Evolutionary conservation across 108 stramenopile species (phyloP).

Genomic region (Nitzschia inconspicua): DNA sequence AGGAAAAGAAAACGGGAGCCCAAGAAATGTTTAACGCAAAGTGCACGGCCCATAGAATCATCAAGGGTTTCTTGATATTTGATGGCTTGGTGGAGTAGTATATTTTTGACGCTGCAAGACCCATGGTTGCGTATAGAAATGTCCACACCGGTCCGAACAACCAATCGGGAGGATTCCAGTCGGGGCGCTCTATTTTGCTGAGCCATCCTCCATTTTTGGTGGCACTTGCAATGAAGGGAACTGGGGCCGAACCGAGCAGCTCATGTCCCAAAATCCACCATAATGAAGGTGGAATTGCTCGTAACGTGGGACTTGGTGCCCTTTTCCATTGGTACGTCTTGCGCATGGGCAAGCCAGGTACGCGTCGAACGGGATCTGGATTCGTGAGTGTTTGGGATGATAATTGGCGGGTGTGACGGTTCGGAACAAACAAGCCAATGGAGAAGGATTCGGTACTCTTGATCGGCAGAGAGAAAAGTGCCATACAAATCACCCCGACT

Average conservation of each 20-base stretch:
- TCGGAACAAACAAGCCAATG: too few species aligned
- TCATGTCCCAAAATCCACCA: conserved; percentile 38
- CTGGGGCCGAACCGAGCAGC: conserved; percentile 34
- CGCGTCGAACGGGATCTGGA: too few species aligned
- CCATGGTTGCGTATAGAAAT: conserved; percentile 54
- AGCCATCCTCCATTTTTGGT: conserved; percentile 47
- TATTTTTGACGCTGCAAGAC: conserved; percentile 35
- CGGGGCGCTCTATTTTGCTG: conserved; percentile 42
- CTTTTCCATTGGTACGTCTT: too few species aligned
- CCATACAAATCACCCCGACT: too few species aligned
- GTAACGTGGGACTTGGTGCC: too few species aligned
- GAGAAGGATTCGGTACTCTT: too few species aligned
- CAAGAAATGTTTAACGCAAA: conserved; percentile 52
- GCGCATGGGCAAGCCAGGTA: too few species aligned
- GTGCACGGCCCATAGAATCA: conserved; percentile 38
- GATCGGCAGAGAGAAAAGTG: too few species aligned
- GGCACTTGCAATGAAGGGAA: conserved; percentile 46
- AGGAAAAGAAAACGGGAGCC: conserved; percentile 68
- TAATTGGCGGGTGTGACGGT: too few species aligned
- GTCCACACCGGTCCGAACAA: conserved; percentile 73
- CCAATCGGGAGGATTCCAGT: conserved; percentile 57
- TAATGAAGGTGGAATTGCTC: background rate
- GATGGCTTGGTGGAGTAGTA: background rate
- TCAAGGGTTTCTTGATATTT: background rate
- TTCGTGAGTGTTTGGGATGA: too few species aligned